phyloP scores from a whole-genome alignment of 2,329 filamentous ascomycete genomes.

The Microcyclosporella mali region DNA sequence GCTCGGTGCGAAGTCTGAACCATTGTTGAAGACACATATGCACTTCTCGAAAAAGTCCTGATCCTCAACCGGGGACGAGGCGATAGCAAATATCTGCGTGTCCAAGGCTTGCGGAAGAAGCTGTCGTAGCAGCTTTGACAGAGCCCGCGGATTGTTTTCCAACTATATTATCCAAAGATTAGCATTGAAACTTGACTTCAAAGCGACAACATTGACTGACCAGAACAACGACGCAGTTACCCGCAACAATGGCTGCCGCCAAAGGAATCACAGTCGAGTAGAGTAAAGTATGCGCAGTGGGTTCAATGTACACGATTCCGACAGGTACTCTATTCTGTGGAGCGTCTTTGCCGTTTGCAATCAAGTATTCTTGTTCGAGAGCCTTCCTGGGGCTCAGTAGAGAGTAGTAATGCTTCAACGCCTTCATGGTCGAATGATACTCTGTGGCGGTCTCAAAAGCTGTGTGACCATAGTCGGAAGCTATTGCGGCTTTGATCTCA shows the following conservation, averaged over 20 bases:
- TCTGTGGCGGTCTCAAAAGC: slow-evolving; percentile 39
- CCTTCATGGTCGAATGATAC: slow-evolving; percentile 36
- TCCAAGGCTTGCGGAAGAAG: slow-evolving; percentile 40
- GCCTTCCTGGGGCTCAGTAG: slow-evolving; percentile 36
- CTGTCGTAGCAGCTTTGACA: slow-evolving; percentile 34
- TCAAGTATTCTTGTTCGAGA: slow-evolving; percentile 38
- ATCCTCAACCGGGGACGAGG: slow-evolving; percentile 30
- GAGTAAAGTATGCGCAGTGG: slow-evolving; percentile 44
- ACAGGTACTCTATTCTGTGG: slow-evolving; percentile 29
- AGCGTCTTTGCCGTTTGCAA: slow-evolving; percentile 38
- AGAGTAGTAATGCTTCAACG: slow-evolving; percentile 37
- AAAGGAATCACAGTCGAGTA: slow-evolving; percentile 42
- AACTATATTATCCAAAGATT: slow-evolving; percentile 25
- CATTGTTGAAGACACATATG: slow-evolving; percentile 33
- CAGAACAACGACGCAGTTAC: slow-evolving; percentile 48
- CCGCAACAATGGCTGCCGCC: slow-evolving; percentile 44
- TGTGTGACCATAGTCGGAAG: slow-evolving; percentile 34
- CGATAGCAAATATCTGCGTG: slow-evolving; percentile 44
- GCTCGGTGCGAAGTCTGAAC: slow-evolving; percentile 10
- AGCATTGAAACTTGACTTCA: not conserved
- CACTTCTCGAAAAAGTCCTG: slow-evolving; percentile 21
- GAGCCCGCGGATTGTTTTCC: slow-evolving; percentile 36
- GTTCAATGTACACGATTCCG: slow-evolving; percentile 46
- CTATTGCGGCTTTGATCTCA: slow-evolving; percentile 37
- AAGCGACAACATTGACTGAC: slow-evolving; percentile 26